phyloP scores from a whole-genome alignment of 257 asterid genomes.

The Mitragyna speciosa region DNA sequence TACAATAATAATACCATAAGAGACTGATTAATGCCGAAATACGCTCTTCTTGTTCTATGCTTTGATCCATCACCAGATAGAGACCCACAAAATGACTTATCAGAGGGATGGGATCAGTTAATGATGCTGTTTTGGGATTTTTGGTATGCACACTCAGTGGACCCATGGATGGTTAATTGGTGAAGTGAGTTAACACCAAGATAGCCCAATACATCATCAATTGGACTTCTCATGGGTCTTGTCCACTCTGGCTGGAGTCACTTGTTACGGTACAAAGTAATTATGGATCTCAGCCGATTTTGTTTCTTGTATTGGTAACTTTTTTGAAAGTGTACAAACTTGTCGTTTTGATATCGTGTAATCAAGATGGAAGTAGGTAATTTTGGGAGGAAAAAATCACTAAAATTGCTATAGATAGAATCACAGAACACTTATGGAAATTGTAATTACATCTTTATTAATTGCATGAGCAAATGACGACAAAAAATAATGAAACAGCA shows the following conservation, averaged over 20 bases:
- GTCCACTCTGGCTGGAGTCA: background rate
- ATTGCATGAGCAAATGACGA: too few relatives aligned
- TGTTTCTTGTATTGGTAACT: background rate
- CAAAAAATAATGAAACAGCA: too few relatives aligned
- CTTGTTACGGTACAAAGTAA: background rate
- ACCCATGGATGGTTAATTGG: background rate
- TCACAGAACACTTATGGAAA: too few relatives aligned
- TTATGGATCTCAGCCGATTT: constrained; percentile 1
- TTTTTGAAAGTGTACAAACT: background rate
- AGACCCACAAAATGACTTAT: constrained; percentile 34
- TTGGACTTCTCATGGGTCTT: background rate
- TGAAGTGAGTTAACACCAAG: background rate
- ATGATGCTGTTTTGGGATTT: constrained; percentile 2
- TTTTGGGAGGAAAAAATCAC: background rate
- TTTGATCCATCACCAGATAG: constrained; percentile 19
- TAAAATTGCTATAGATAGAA: too few relatives aligned
- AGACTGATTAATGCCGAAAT: background rate
- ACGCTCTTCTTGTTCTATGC: background rate
- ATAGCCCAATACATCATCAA: background rate
- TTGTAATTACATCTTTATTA: too few relatives aligned
- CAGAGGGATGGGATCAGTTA: constrained; percentile 26
- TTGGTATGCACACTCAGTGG: background rate
- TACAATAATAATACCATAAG: background rate
- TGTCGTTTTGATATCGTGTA: background rate
- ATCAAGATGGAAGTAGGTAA: too few relatives aligned